Evolutionary conservation across 768 basidiomycete species (phyloP).

Genomic region (Leccinum ochraceum): DNA sequence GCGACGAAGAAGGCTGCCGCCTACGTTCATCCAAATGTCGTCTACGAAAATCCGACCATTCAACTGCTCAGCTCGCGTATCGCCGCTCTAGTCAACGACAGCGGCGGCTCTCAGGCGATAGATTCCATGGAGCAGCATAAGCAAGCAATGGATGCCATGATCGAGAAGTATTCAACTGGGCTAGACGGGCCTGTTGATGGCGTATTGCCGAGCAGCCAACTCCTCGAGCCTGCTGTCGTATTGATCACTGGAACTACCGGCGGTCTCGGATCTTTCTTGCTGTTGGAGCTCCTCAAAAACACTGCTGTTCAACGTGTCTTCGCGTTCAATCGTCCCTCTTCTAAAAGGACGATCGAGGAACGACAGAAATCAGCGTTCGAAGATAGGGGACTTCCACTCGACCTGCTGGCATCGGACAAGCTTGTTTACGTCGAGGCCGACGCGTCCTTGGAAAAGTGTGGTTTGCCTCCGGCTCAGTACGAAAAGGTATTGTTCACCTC

Average conservation of each 20-base stretch:
- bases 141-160: constrained; percentile 37
- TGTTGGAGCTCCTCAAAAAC: constrained; percentile 31
- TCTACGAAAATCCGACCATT: constrained; percentile 45
- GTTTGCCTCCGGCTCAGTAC: constrained; percentile 26
- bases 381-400: constrained; percentile 25
- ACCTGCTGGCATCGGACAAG: neutral
- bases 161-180: constrained; percentile 39
- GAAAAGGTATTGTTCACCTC: constrained; percentile 13
- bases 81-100: constrained; percentile 6
- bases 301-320: constrained; percentile 27
- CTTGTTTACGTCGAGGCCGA: constrained; percentile 39
- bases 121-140: constrained; percentile 13
- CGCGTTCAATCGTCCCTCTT: constrained; percentile 10
- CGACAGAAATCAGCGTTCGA: constrained; percentile 26
- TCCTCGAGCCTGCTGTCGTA: constrained; percentile 25
- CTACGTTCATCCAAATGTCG: constrained; percentile 31
- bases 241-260: constrained; percentile 44
- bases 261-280: constrained; percentile 41
- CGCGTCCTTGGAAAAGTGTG: constrained; percentile 28
- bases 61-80: constrained; percentile 33
- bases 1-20: constrained; percentile 26
- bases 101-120: neutral
- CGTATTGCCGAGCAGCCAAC: constrained; percentile 6
- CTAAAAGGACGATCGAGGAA: constrained; percentile 13
- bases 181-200: constrained; percentile 13